Evolutionary conservation across 345 rosid species (phyloP).

Genomic region (Conringia planisiliqua): DNA sequence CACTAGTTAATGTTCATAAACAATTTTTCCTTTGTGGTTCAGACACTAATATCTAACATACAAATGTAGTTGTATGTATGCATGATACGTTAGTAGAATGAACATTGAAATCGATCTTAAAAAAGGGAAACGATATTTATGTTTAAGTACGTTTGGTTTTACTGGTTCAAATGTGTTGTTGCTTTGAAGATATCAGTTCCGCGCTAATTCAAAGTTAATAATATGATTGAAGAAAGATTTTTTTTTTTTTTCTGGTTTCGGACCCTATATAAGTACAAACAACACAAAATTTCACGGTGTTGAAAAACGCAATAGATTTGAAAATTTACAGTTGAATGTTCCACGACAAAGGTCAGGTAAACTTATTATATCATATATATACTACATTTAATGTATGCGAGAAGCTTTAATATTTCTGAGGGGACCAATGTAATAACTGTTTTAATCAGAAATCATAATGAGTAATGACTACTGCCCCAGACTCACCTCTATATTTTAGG

Average conservation of each 20-base stretch:
- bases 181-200: neutral
- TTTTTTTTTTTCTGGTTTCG: neutral
- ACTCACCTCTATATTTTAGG: neutral
- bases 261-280: neutral
- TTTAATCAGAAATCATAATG: conserved; percentile 7
- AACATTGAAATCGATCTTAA: neutral
- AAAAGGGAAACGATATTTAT: neutral
- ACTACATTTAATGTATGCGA: neutral
- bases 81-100: too few species aligned
- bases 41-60: too few species aligned
- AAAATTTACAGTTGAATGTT: neutral
- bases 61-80: too few species aligned
- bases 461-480: neutral
- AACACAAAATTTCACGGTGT: neutral
- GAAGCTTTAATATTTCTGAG: neutral
- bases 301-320: neutral
- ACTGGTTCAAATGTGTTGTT: neutral
- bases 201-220: too few species aligned
- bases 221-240: too few species aligned
- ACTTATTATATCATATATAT: neutral
- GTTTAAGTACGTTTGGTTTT: neutral
- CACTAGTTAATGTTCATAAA: neutral
- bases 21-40: too few species aligned
- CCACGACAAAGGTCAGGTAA: neutral
- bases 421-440: neutral